Evolutionary conservation across 768 basidiomycete species (phyloP).

Genomic region (Leccinum barrowsii): DNA sequence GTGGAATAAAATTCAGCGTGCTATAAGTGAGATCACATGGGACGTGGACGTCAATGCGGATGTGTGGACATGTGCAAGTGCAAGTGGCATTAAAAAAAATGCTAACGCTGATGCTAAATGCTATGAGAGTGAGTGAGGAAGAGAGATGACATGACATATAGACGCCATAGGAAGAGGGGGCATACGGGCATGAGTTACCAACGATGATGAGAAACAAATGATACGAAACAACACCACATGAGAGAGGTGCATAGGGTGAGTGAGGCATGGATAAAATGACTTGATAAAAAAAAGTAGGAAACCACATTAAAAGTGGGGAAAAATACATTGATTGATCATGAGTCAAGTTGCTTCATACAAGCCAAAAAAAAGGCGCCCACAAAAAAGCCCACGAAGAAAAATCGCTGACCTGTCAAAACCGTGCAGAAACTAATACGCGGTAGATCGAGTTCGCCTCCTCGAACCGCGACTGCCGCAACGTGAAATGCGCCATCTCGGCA

Average conservation of each 20-base stretch:
- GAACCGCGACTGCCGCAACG: constrained; percentile 64
- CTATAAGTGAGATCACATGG: not conserved
- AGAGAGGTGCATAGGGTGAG: not conserved
- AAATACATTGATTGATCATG: not conserved
- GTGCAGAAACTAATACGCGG: constrained; percentile 50
- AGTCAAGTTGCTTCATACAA: constrained; percentile 11
- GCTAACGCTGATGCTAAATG: not conserved
- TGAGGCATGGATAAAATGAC: not conserved
- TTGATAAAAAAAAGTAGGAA: not conserved
- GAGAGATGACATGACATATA: not conserved
- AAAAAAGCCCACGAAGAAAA: constrained; percentile 4
- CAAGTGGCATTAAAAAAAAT: not conserved
- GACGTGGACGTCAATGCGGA: not conserved
- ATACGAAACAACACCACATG: not conserved
- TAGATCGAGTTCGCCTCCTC: constrained; percentile 78
- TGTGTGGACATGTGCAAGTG: not conserved
- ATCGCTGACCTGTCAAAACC: constrained; percentile 22
- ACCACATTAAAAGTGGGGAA: not conserved
- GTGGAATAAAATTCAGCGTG: not conserved
- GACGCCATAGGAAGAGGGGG: not conserved
- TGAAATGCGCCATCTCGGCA: constrained; percentile 76
- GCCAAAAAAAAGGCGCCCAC: constrained; percentile 12
- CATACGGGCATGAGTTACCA: not conserved
- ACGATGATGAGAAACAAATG: not conserved
- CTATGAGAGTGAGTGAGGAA: not conserved